These are phyloP conservation scores for Diaporthe citri DNA, from an alignment of 2,329 filamentous ascomycete genomes.

Conservation along the genomic window DNA sequence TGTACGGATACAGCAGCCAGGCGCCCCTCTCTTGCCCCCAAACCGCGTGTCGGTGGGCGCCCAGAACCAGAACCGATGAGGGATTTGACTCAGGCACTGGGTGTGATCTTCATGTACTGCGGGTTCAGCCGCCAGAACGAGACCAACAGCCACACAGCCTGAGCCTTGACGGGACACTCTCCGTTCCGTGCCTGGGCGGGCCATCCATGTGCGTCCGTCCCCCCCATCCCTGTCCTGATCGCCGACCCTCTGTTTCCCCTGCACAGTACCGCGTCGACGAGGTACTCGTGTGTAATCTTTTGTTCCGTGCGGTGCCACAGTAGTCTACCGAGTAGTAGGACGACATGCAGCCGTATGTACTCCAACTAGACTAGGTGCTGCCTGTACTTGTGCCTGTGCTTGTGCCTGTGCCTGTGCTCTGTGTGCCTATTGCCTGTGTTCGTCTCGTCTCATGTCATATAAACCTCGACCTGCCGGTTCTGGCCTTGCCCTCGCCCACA, in stretches of 20 bases:
- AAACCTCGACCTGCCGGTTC: slow-evolving; percentile 23
- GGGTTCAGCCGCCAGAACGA: slow-evolving; percentile 25
- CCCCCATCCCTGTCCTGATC: slow-evolving; percentile 26
- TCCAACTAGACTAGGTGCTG: not conserved
- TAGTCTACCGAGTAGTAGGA: slow-evolving; percentile 6
- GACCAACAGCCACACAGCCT: not conserved
- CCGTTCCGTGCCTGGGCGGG: slow-evolving; percentile 27
- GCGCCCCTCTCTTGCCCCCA: not conserved
- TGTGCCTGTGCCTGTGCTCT: slow-evolving; percentile 11
- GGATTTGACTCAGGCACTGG: slow-evolving; percentile 28
- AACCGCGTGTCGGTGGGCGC: slow-evolving; percentile 26
- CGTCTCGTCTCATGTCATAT: slow-evolving; percentile 27
- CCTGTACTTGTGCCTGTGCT: not conserved
- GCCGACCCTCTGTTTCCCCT: slow-evolving; percentile 12
- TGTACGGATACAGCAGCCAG: not conserved
- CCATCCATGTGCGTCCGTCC: slow-evolving; percentile 3
- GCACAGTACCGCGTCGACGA: not conserved
- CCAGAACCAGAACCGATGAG: slow-evolving; percentile 13
- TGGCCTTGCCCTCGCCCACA: slow-evolving; percentile 13
- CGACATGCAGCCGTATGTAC: not conserved
- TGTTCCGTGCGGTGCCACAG: slow-evolving; percentile 27
- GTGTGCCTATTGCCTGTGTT: not conserved
- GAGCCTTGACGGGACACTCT: slow-evolving; percentile 17
- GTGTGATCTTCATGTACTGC: slow-evolving; percentile 31
- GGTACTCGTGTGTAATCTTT: slow-evolving; percentile 15